Base-by-base conservation (phyloP, 2,329 filamentous ascomycete species). In the Exophiala phaeomuriformis region DNA sequence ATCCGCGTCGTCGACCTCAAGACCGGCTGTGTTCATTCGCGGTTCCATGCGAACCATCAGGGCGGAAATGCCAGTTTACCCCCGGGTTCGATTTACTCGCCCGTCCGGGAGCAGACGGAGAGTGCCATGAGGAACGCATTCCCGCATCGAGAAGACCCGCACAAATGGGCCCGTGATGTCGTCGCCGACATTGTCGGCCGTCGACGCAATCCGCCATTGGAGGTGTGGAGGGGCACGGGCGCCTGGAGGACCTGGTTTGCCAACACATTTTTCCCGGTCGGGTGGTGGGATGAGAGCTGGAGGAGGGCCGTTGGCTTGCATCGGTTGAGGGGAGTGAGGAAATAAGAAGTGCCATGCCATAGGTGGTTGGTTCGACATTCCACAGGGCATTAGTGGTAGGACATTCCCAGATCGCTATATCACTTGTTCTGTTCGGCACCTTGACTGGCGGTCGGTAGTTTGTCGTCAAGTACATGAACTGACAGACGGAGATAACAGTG, bases 1-100 rank as follows among this genome's bases (percentile, higher is more conserved):
- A 55, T 69, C 43, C 56, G 56, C 4, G 67, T 69, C 3, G 43
- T 67, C 5, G 64, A 60, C n/a, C 49, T 67, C n/a, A 63, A 64
- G 52, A 64, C 56, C 4, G 56, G 56, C 8, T 58, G 56, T 30
- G 56, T 58, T 27, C 56, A 58, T 28, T 53, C 49, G 9, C 30
- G 33, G 6, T 58, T 58, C 47, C 56, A 58, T 37, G 56, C 56
- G 2, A 58, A 58, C 33, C 56, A 58, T 39, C 56, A 58, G 47
- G 50, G 27, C 8, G 56, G 56, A 2, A 31, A 31, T 3, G 56
- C 56, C 30, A 53, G 42, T 35, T 19, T 58, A 33, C 56, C 56
- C 2, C 4, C 32, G 19, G 37, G 19, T 6, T 52, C 48, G n/a
- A 47, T 58, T 33, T 58, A 58, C 50, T n/a, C 42, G 46, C 49